phyloP scores from a whole-genome alignment of 176 grass and related monocot species.

The Aegilops tauschii region DNA sequence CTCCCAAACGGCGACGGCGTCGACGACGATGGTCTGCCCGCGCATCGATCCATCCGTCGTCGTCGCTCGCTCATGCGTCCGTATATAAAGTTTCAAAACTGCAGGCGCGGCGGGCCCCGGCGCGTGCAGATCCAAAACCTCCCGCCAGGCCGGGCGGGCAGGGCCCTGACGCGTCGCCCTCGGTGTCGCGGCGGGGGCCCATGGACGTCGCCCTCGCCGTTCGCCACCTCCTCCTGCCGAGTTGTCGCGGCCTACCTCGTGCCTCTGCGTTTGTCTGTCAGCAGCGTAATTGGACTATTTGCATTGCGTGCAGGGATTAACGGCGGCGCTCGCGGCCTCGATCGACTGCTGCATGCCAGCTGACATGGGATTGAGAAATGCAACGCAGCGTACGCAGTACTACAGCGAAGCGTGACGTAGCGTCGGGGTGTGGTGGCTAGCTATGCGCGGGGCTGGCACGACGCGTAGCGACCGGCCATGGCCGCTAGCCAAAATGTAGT shows the following conservation, averaged over 20 bases:
- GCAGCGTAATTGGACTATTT: constrained; percentile 19
- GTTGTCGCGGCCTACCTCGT: constrained; percentile 47
- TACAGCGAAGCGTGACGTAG: no score
- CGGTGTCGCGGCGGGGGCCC: not conserved
- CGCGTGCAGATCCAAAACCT: constrained; percentile 19
- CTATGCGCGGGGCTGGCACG: no score
- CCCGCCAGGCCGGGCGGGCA: not conserved
- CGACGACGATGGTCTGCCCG: not conserved
- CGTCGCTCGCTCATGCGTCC: not conserved
- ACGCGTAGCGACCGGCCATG: no score
- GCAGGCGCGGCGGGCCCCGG: not conserved
- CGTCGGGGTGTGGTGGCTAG: no score
- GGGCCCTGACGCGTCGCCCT: constrained; percentile 32
- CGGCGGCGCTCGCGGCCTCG: not conserved
- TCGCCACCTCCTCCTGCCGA: constrained; percentile 44
- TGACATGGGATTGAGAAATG: not conserved
- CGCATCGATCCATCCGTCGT: not conserved
- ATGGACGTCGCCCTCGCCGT: constrained; percentile 8
- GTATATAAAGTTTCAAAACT: not conserved
- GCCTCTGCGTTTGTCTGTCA: constrained; percentile 17
- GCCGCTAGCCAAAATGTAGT: no score
- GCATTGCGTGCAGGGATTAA: not conserved
- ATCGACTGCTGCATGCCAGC: not conserved
- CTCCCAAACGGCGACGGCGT: not conserved
- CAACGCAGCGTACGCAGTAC: not conserved